Evolutionary conservation across 139 green algal species (phyloP).

Genomic region (Diplosphaera chodatii): DNA sequence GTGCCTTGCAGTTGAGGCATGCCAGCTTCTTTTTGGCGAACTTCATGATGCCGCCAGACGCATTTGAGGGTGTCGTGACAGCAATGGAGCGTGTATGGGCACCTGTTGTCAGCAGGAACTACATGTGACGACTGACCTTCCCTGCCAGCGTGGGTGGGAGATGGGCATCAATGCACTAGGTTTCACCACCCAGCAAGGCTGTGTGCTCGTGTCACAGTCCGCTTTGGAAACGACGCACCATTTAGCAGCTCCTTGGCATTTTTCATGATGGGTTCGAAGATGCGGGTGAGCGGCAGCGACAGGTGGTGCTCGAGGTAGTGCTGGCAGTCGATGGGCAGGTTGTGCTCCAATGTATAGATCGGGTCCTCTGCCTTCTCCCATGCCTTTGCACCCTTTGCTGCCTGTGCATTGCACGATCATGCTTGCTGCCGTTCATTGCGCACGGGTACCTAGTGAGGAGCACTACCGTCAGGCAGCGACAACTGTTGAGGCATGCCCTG

Average conservation of each 20-base stretch:
- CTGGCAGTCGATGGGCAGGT: conserved; percentile 93
- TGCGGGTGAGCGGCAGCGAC: conserved; percentile 77
- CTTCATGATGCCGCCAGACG: conserved; percentile 89
- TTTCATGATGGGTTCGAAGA: conserved; percentile 96
- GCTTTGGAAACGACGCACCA: conserved; percentile 30
- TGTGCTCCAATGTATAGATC: conserved; percentile 94
- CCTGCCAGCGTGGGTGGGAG: too few relatives aligned
- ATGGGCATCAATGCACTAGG: not conserved
- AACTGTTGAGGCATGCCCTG: too few relatives aligned
- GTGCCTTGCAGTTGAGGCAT: conserved; percentile 85
- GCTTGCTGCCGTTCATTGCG: too few relatives aligned
- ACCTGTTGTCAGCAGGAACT: too few relatives aligned
- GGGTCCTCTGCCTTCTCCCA: conserved; percentile 98
- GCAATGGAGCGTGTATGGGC: conserved; percentile 85
- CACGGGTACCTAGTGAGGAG: too few relatives aligned
- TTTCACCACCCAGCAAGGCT: too few relatives aligned
- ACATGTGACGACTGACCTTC: too few relatives aligned
- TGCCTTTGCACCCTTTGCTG: conserved; percentile 79
- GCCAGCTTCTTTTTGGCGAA: conserved; percentile 83
- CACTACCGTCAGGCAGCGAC: too few relatives aligned
- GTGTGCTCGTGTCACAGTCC: too few relatives aligned
- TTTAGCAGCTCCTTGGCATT: conserved; percentile 75
- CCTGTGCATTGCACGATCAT: conserved; percentile 31
- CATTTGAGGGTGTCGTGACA: conserved; percentile 67
- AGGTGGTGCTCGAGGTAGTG: conserved; percentile 99